These are phyloP conservation scores for Elaeagnus macrophylla DNA, from an alignment of 306 rosid genomes.

Conservation along the genomic window DNA sequence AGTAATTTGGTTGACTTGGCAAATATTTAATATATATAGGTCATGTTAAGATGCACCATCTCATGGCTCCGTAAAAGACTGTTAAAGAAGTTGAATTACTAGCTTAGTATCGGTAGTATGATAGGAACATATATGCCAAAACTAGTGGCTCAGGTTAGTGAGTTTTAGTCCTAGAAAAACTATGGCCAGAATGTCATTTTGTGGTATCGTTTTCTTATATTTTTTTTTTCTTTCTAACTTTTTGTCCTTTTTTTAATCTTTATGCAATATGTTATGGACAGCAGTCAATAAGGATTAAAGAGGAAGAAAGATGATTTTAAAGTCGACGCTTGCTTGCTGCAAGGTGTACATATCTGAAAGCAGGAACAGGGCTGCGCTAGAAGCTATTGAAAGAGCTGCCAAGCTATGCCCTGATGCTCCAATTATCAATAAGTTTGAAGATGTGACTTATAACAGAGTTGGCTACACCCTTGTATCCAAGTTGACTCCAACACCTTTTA, in stretches of 20 bases:
- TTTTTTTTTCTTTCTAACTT: not conserved
- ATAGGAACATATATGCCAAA: not conserved
- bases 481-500: slow-evolving; percentile 23
- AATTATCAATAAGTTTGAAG: slow-evolving; percentile 67
- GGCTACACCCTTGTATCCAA: slow-evolving; percentile 81
- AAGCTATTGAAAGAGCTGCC: slow-evolving; percentile 59
- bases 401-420: slow-evolving; percentile 52
- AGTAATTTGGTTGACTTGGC: no score
- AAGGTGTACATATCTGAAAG: slow-evolving; percentile 89
- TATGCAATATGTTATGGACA: slow-evolving; percentile 24
- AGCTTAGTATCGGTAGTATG: no score
- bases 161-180: slow-evolving; percentile 24
- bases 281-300: slow-evolving; percentile 2
- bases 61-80: no score
- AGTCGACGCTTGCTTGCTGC: slow-evolving; percentile 70
- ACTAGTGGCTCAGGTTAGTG: slow-evolving; percentile 24
- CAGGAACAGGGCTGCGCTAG: slow-evolving; percentile 61
- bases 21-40: no score
- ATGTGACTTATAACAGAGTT: slow-evolving; percentile 73
- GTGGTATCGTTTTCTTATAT: slow-evolving; percentile 6
- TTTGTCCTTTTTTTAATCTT: not conserved
- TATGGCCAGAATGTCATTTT: slow-evolving; percentile 6
- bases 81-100: no score
- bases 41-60: no score
- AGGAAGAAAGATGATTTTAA: slow-evolving; percentile 40